Evolutionary conservation across 1,284 basidiomycete species (phyloP).

Genomic region (Ceratobasidium sp.): DNA sequence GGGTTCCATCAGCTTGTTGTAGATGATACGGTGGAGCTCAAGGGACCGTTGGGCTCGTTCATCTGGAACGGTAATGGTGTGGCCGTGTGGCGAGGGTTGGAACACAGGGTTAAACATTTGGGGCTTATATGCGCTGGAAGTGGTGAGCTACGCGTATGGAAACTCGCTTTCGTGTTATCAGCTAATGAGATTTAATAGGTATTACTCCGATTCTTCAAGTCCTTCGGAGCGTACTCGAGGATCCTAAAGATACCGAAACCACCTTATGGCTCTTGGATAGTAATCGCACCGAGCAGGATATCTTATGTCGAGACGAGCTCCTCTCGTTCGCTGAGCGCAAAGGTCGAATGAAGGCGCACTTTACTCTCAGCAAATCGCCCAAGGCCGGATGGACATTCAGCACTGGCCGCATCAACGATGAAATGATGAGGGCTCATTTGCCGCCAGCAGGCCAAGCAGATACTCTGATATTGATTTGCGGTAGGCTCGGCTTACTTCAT

Average conservation of each 20-base stretch:
- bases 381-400: constrained; percentile 61
- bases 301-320: constrained; percentile 68
- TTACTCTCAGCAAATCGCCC: constrained; percentile 62
- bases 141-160: constrained; percentile 54
- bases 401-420: constrained; percentile 62
- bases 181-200: constrained; percentile 56
- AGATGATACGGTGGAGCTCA: constrained; percentile 70
- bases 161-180: neutral
- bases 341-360: constrained; percentile 63
- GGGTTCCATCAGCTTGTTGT: constrained; percentile 66
- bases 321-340: constrained; percentile 57
- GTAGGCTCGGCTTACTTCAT: constrained; percentile 49
- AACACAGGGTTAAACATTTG: constrained; percentile 61
- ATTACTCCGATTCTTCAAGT: constrained; percentile 74
- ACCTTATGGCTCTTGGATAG: constrained; percentile 68
- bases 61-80: constrained; percentile 65
- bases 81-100: constrained; percentile 60
- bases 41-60: constrained; percentile 75
- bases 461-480: constrained; percentile 67
- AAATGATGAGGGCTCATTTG: constrained; percentile 61
- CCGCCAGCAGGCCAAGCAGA: constrained; percentile 58
- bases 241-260: constrained; percentile 59
- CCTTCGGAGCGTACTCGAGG: constrained; percentile 65
- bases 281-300: constrained; percentile 68
- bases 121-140: constrained; percentile 74